Evolutionary conservation across 1,284 basidiomycete species (phyloP).

Genomic region (Mycosarcoma maydis): DNA sequence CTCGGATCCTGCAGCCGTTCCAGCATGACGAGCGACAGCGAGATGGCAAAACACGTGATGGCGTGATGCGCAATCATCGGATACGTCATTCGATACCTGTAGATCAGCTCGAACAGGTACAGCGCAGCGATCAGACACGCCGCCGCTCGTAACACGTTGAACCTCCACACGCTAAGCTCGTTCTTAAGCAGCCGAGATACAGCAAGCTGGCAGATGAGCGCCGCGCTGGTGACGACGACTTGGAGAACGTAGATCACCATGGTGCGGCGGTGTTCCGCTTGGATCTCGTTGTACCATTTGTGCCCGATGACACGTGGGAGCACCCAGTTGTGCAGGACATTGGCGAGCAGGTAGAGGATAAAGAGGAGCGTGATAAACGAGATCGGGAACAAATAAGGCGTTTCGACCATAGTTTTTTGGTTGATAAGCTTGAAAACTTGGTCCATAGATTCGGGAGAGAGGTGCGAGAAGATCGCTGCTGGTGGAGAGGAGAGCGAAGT

Average conservation of each 20-base stretch:
- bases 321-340: conserved; percentile 13
- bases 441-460: conserved; percentile 5
- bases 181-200: conserved; percentile 13
- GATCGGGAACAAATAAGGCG: conserved; percentile 14
- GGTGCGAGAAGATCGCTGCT: conserved; percentile 14
- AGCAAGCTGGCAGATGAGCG: conserved; percentile 15
- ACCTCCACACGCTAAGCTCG: conserved; percentile 7
- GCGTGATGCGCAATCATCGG: conserved; percentile 40
- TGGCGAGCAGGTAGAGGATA: conserved; percentile 19
- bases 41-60: conserved; percentile 40
- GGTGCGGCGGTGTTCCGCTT: conserved; percentile 20
- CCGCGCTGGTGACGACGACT: conserved; percentile 20
- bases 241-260: conserved; percentile 36
- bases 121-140: conserved; percentile 26
- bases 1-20: conserved; percentile 29
- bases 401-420: conserved; percentile 5
- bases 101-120: conserved; percentile 50
- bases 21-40: conserved; percentile 25
- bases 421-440: conserved; percentile 2
- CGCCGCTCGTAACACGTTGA: conserved; percentile 19
- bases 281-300: conserved; percentile 14
- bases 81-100: conserved; percentile 36
- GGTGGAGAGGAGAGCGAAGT: not conserved
- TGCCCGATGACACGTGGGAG: conserved; percentile 4
- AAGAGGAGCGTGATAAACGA: conserved; percentile 18